These are phyloP conservation scores for Boletus mariae DNA, from an alignment of 1,284 basidiomycete species.

Conservation along the genomic window DNA sequence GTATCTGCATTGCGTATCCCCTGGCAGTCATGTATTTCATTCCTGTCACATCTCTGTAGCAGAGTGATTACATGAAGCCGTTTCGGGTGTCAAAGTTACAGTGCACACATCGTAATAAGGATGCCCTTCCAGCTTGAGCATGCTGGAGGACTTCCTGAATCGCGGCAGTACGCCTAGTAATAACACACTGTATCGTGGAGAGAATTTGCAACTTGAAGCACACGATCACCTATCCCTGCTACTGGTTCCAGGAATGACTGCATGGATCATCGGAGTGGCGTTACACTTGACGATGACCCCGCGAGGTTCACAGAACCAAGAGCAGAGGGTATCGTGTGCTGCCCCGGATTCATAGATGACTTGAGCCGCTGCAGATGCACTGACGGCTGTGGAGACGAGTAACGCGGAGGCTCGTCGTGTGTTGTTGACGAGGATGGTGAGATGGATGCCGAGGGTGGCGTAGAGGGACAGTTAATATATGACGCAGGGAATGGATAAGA, in stretches of 20 bases:
- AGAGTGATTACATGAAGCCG: conserved; percentile 13
- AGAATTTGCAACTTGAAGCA: conserved; percentile 1
- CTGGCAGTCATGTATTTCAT: conserved; percentile 5
- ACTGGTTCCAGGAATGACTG: not conserved
- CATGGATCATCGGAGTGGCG: conserved; percentile 26
- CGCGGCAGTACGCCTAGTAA: not conserved
- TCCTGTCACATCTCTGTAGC: conserved; percentile 15
- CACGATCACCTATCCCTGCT: not conserved
- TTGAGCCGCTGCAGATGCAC: conserved; percentile 22
- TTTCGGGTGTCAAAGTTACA: conserved; percentile 11
- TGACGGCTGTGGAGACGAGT: conserved; percentile 17
- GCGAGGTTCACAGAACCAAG: conserved; percentile 17
- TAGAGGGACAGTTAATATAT: conserved; percentile 16
- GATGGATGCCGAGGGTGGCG: conserved; percentile 17
- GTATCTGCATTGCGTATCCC: not conserved
- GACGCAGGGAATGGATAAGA: conserved; percentile 17
- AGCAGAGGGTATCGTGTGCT: conserved; percentile 13
- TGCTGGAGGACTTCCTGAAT: not conserved
- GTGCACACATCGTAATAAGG: conserved; percentile 4
- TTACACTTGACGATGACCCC: conserved; percentile 21
- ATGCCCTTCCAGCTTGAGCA: not conserved
- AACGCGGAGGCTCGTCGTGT: conserved; percentile 12
- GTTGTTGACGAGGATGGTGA: conserved; percentile 24
- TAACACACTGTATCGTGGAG: not conserved
- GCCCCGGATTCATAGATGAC: conserved; percentile 25